A percentile compares a stretch with the other conserved stretches of the same genome.
These are phyloP conservation scores for Ascochyta viciae-villosae DNA, from an alignment of 2,329 filamentous ascomycete genomes.

Conservation along the genomic window DNA sequence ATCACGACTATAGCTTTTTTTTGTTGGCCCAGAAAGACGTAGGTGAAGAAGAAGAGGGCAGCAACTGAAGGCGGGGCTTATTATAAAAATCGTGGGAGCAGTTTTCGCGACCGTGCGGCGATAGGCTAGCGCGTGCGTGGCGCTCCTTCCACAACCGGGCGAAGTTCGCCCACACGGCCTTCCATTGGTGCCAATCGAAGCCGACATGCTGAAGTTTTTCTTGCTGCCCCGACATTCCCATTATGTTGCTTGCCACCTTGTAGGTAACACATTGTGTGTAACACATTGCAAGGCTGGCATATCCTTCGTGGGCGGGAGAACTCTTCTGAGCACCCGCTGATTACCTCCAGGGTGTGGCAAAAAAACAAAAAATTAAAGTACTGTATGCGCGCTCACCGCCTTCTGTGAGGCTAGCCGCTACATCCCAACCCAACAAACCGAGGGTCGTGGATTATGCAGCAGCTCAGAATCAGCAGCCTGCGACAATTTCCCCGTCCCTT, in stretches of 20 bases:
- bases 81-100: not conserved
- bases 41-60: not conserved
- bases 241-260: constrained; percentile 9
- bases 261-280: too few relatives aligned
- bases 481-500: not conserved
- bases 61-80: not conserved
- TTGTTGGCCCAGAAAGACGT: constrained; percentile 10
- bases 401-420: constrained; percentile 13
- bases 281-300: constrained; percentile 1
- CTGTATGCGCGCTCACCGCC: constrained; percentile 20
- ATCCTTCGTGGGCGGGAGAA: not conserved
- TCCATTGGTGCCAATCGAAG: constrained; percentile 5
- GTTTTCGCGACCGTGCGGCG: not conserved
- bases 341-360: constrained; percentile 13
- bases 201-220: constrained; percentile 4
- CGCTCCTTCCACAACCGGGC: constrained; percentile 20
- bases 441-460: constrained; percentile 22
- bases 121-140: constrained; percentile 17
- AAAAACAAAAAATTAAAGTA: constrained; percentile 1
- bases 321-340: too few relatives aligned
- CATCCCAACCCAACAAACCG: constrained; percentile 17
- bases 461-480: constrained; percentile 2
- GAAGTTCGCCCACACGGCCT: constrained; percentile 13
- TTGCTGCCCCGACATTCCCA: constrained; percentile 4
- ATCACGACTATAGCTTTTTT: constrained; percentile 9